Evolutionary conservation across 768 basidiomycete species (phyloP), one percentile per base, ranked within the genome.

Genomic region (Suillus americanus): DNA sequence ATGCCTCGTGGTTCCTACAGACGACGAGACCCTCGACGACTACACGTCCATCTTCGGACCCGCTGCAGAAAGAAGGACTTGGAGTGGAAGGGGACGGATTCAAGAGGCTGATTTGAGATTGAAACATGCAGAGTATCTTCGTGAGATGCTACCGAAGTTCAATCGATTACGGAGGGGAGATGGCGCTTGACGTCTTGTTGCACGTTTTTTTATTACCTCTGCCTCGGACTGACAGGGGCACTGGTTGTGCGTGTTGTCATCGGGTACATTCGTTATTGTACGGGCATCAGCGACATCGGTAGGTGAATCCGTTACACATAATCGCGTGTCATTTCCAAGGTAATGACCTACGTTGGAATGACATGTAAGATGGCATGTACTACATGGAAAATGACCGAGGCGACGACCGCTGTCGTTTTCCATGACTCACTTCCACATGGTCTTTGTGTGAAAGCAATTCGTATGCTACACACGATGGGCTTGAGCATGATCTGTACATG

Each of bases 91-190:
- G 66, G 94, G 94, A 9, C 86, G 88, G 68, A 81, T 89, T 0
- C 94, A 96, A 71, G 95, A 95, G 70, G 83, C 84, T 33, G 94
- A 94, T 71, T 74, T 98, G 65, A 82, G 94, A 61, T 79, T 85
- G 53, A 98, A 98, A 73, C 96, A 98, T 70, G 86, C 89, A 5
- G 95, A 97, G 70, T 98, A 98, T 75, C 81, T 99, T 60, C 81
- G 89, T 50, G 97, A 98, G 74, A 95, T 95, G 89, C 71, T 95
- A 51, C 92, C 92, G 53, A 94, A 95, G 78, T 95, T 95, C 72
- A 94, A 95, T 74, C 78, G 92, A 59, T 71, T 93, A 63, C 78
- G 90, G 18, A 59, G 57, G 40, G 57, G 57, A 13, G 57, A 59
- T 41, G 57, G 57, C 20, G 28, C 57, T 41, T 59, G 40, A 59